phyloP scores from a whole-genome alignment of 2,329 filamentous ascomycete genomes.

The Diaporthe australafricana region DNA sequence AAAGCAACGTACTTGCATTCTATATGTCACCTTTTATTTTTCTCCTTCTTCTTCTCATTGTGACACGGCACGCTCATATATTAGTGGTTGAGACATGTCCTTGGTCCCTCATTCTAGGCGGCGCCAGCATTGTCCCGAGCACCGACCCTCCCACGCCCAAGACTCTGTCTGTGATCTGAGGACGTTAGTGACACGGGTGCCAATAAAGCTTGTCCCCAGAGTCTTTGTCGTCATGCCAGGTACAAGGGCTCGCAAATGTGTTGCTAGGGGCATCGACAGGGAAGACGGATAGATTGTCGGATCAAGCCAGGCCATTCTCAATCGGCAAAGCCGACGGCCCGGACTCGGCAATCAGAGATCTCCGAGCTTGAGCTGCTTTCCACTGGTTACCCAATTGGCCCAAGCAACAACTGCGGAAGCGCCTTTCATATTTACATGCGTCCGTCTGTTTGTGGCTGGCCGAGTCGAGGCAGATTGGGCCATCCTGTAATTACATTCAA shows the following conservation, averaged over 20 bases:
- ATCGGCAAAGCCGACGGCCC: not conserved
- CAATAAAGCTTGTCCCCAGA: slow-evolving; percentile 13
- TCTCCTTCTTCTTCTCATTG: no score
- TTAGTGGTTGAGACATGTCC: not conserved
- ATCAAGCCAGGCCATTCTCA: not conserved
- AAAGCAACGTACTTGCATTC: not conserved
- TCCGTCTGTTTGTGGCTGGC: not conserved
- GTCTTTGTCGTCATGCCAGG: not conserved
- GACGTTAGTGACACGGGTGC: not conserved
- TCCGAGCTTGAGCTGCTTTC: not conserved
- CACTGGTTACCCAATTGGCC: not conserved
- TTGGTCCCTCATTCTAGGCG: not conserved
- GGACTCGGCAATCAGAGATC: slow-evolving; percentile 15
- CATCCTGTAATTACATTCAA: not conserved
- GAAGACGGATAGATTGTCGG: not conserved
- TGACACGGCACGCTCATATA: not conserved
- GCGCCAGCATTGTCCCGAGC: slow-evolving; percentile 18
- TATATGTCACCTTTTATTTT: not conserved
- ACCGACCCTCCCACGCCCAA: not conserved
- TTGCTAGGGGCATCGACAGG: not conserved
- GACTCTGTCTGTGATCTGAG: not conserved
- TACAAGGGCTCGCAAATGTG: not conserved
- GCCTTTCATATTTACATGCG: not conserved
- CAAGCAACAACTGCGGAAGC: not conserved
- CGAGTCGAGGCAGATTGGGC: no score